Evolutionary conservation across 31 red algal species (phyloP).

Genomic region (Odonthalia washingtoniensis): DNA sequence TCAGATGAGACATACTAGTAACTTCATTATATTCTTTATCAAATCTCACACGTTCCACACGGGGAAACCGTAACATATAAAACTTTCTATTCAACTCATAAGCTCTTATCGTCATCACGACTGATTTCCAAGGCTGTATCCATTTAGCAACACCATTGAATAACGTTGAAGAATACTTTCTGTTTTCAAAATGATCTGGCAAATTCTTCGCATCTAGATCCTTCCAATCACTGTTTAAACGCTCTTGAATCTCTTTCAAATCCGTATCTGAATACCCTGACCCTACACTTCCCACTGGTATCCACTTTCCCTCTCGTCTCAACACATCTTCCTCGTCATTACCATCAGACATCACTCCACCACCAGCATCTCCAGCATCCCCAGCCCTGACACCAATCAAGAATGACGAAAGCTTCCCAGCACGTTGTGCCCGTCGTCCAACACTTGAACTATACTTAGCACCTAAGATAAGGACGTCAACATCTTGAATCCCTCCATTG

Average conservation of each 20-base stretch:
- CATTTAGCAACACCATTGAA: constrained; percentile 72
- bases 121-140: constrained; percentile 77
- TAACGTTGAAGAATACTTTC: constrained; percentile 46
- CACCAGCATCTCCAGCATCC: constrained; percentile 15
- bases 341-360: not conserved
- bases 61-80: constrained; percentile 57
- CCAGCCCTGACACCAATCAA: constrained; percentile 71
- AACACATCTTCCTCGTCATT: constrained; percentile 22
- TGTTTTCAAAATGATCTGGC: constrained; percentile 69
- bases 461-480: constrained; percentile 87
- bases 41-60: constrained; percentile 61
- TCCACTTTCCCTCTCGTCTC: constrained; percentile 52
- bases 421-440: constrained; percentile 63
- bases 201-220: constrained; percentile 53
- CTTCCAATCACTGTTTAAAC: constrained; percentile 67
- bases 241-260: constrained; percentile 60
- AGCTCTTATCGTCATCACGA: constrained; percentile 59
- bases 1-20: constrained; percentile 46
- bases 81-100: constrained; percentile 65
- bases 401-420: constrained; percentile 75
- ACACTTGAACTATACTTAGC: constrained; percentile 68
- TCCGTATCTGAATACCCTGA: constrained; percentile 78
- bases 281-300: constrained; percentile 77
- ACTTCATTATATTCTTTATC: constrained; percentile 74
- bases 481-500: constrained; percentile 75